phyloP scores from a whole-genome alignment of 495 filamentous ascomycete genomes.

The Hypomontagnella submonticulosa region DNA sequence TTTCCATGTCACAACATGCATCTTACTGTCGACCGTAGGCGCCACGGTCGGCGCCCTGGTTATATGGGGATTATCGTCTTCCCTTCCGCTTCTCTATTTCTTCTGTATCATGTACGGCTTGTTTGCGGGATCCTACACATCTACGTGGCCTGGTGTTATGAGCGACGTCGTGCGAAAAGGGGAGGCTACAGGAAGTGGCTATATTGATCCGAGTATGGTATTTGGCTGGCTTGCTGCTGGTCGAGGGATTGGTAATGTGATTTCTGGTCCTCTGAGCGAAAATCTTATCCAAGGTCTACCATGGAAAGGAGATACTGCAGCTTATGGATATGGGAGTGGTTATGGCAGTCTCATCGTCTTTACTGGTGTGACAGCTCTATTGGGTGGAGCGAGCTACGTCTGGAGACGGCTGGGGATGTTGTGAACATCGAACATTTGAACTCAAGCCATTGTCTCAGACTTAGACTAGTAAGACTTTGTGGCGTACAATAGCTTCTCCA shows the following conservation, averaged over 20 bases:
- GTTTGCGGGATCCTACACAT: conserved; percentile 71
- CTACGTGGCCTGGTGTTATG: conserved; percentile 68
- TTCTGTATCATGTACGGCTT: conserved; percentile 74
- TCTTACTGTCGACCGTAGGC: conserved; percentile 67
- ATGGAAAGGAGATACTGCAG: conserved; percentile 45
- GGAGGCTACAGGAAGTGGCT: conserved; percentile 30
- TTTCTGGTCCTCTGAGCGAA: conserved; percentile 67
- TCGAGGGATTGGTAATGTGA: conserved; percentile 71
- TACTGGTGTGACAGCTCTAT: conserved; percentile 64
- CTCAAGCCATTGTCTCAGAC: neutral
- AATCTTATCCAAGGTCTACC: conserved; percentile 54
- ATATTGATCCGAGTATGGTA: conserved; percentile 46
- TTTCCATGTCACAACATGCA: conserved; percentile 67
- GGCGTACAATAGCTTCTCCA: conserved; percentile 1
- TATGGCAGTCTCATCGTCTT: conserved; percentile 67
- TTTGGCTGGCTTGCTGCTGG: conserved; percentile 67
- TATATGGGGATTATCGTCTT: conserved; percentile 70
- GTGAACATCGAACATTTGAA: conserved; percentile 19
- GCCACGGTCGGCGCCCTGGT: conserved; percentile 68
- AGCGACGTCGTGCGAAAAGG: conserved; percentile 55
- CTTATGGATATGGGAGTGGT: conserved; percentile 56
- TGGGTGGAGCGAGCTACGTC: conserved; percentile 61
- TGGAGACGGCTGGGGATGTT: conserved; percentile 50
- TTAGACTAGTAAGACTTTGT: conserved; percentile 2
- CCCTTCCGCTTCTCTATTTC: conserved; percentile 64